Conservation (phyloP, 768 basidiomycete genomes). For the Lactifluus echinatus region DNA sequence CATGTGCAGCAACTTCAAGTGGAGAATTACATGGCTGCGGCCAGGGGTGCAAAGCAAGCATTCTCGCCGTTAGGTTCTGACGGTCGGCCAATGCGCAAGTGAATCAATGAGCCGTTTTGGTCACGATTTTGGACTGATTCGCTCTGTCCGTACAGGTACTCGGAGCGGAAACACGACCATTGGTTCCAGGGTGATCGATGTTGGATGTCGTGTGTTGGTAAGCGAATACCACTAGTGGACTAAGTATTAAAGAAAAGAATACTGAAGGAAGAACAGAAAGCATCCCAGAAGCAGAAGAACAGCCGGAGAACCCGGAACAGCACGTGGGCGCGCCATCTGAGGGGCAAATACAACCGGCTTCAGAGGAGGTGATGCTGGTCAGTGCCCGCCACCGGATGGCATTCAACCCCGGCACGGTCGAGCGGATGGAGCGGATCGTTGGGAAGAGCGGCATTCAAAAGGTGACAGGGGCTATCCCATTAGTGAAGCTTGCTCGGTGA, state of each 20-base stretch:
- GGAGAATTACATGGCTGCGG: slow-evolving; percentile 11
- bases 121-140: not conserved
- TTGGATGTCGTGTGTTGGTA: slow-evolving; percentile 17
- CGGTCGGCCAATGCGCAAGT: slow-evolving; percentile 19
- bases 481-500: slow-evolving; percentile 7
- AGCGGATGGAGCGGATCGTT: slow-evolving; percentile 15
- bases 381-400: slow-evolving; percentile 13
- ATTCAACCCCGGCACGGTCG: slow-evolving; percentile 11
- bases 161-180: slow-evolving; percentile 17
- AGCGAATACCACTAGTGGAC: not conserved
- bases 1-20: slow-evolving; percentile 13
- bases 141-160: slow-evolving; percentile 1
- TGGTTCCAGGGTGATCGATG: slow-evolving; percentile 18
- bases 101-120: not conserved
- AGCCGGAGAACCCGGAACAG: not conserved
- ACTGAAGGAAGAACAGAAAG: slow-evolving; percentile 6
- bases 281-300: slow-evolving; percentile 3
- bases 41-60: not conserved
- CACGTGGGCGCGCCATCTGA: slow-evolving; percentile 11
- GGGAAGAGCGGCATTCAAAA: slow-evolving; percentile 11
- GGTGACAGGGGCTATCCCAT: slow-evolving; percentile 10
- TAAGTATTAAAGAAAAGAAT: not conserved
- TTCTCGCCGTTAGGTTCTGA: slow-evolving; percentile 13
- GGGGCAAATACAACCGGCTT: slow-evolving; percentile 13
- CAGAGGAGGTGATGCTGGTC: slow-evolving; percentile 7